A percentile compares a stretch with the other conserved stretches of the same genome.
These are phyloP conservation scores for Boletus rex-veris DNA, from an alignment of 768 basidiomycete species.

Conservation along the genomic window DNA sequence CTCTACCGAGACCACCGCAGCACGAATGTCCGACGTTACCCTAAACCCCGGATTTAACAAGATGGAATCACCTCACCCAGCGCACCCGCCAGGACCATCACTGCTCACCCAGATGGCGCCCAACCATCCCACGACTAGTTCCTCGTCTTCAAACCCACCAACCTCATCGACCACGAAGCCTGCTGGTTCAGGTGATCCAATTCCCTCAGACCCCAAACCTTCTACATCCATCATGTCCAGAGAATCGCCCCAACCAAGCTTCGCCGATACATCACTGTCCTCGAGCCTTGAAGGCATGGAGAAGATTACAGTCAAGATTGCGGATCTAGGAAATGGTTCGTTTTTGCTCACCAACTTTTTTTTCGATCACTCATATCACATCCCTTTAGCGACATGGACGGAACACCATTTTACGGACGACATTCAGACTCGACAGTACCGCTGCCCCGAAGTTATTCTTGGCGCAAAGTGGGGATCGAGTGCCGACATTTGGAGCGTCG, in stretches of 20 bases:
- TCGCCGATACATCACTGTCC: slow-evolving; percentile 23
- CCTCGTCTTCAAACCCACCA: slow-evolving; percentile 28
- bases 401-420: slow-evolving; percentile 99
- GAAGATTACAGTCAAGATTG: slow-evolving; percentile 97
- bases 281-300: slow-evolving; percentile 43
- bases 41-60: slow-evolving; percentile 41
- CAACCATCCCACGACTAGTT: slow-evolving; percentile 14
- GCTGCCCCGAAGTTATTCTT: slow-evolving; percentile 95
- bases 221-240: slow-evolving; percentile 28
- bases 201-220: slow-evolving; percentile 19
- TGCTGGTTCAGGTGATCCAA: slow-evolving; percentile 20
- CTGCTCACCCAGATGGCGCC: slow-evolving; percentile 71
- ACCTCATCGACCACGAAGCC: slow-evolving; percentile 21
- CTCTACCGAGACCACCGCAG: slow-evolving; percentile 44
- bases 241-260: slow-evolving; percentile 27
- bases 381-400: slow-evolving; percentile 64
- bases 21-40: slow-evolving; percentile 48
- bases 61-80: slow-evolving; percentile 34
- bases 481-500: slow-evolving; percentile 95
- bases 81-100: slow-evolving; percentile 57
- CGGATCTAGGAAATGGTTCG: slow-evolving; percentile 93
- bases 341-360: slow-evolving; percentile 2
- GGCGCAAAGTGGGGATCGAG: slow-evolving; percentile 95
- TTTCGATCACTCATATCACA: background rate
- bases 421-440: slow-evolving; percentile 95